Conservation (phyloP, 2,329 filamentous ascomycete species). For the Anthostomella pinea region DNA sequence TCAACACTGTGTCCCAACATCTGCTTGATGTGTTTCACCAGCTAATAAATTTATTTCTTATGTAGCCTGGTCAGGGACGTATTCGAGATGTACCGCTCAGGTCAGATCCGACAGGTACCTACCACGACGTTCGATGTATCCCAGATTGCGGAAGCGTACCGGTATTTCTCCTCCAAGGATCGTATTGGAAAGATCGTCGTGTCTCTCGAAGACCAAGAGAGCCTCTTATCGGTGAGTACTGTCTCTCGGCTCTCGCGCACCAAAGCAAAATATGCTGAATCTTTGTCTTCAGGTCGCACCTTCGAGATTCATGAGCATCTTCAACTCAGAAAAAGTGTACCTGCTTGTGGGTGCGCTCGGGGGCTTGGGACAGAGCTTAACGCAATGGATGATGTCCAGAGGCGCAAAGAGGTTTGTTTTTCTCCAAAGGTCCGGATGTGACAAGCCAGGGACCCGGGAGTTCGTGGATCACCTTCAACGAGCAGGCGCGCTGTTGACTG, state of each 20-base stretch:
- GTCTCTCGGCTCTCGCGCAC: too few species aligned
- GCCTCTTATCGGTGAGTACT: too few species aligned
- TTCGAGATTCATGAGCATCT: neutral
- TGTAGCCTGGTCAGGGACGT: neutral
- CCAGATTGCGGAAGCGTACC: conserved; percentile 6
- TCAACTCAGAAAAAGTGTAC: conserved; percentile 6
- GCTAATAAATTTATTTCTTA: too few species aligned
- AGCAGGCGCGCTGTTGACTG: conserved; percentile 1
- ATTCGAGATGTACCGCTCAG: conserved; percentile 1
- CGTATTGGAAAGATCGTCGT: conserved; percentile 10
- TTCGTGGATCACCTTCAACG: conserved; percentile 15
- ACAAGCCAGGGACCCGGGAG: conserved; percentile 11
- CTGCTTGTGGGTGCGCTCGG: conserved; percentile 18
- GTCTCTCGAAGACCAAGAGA: too few species aligned
- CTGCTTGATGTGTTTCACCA: too few species aligned
- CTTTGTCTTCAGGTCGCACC: neutral
- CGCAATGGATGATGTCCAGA: conserved; percentile 24
- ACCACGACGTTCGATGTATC: conserved; percentile 2
- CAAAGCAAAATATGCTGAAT: too few species aligned
- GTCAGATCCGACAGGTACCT: neutral
- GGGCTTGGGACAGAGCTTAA: conserved; percentile 23
- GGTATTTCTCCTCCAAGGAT: conserved; percentile 2
- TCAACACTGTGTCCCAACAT: too few species aligned
- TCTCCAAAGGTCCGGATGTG: conserved; percentile 27
- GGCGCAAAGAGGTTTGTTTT: conserved; percentile 30